Percentiles rank a stretch among this genome's conserved stretches.
Evolutionary conservation across 1,139 yeast genomes (phyloP).

Genomic region (Geotrichum restrictum): DNA sequence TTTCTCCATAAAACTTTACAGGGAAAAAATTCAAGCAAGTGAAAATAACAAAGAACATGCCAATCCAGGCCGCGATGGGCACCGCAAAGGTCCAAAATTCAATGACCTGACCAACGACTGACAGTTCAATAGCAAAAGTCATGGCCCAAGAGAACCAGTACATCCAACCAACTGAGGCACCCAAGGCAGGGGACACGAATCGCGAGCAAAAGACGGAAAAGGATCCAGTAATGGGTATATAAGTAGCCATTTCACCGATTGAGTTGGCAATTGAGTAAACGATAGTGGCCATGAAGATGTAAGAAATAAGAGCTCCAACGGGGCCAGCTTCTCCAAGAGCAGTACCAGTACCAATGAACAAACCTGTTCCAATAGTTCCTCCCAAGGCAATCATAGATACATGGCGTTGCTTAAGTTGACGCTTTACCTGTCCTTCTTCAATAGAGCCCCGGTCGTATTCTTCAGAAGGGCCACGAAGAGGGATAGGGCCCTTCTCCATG

Average conservation of each 20-base stretch:
- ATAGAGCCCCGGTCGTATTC: neutral
- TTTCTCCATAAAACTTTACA: constrained; percentile 40
- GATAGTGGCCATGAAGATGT: constrained; percentile 47
- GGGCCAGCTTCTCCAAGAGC: constrained; percentile 64
- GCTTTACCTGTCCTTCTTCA: constrained; percentile 27
- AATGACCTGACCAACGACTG: constrained; percentile 57
- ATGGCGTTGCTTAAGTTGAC: constrained; percentile 46
- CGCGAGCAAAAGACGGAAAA: constrained; percentile 58
- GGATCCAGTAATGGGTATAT: constrained; percentile 58
- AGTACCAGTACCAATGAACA: constrained; percentile 62
- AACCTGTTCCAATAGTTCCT: constrained; percentile 51
- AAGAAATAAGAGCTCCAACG: constrained; percentile 59
- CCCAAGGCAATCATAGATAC: constrained; percentile 51
- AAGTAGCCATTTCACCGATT: constrained; percentile 63
- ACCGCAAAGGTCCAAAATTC: constrained; percentile 52
- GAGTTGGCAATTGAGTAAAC: constrained; percentile 56
- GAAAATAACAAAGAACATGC: constrained; percentile 32
- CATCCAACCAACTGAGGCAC: constrained; percentile 58
- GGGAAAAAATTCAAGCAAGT: constrained; percentile 37
- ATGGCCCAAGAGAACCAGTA: constrained; percentile 66
- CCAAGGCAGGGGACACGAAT: constrained; percentile 59
- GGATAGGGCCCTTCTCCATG: neutral
- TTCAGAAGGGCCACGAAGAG: neutral
- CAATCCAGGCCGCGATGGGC: constrained; percentile 48
- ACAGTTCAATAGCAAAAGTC: constrained; percentile 58